Conservation (phyloP, 768 basidiomycete species). For the Pholiota molesta region DNA sequence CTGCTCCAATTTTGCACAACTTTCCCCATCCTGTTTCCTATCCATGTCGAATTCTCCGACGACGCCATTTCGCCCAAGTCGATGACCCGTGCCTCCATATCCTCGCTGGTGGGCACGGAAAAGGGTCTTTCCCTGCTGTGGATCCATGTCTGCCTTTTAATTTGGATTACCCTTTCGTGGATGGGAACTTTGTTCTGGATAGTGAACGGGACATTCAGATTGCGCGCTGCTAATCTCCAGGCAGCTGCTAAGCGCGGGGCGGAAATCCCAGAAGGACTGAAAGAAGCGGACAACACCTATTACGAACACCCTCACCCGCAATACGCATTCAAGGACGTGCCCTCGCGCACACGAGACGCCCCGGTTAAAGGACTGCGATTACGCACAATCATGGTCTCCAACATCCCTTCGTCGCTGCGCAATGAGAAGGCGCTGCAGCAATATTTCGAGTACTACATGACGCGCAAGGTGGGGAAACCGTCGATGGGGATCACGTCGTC, state of each 20-base stretch:
- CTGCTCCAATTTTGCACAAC: constrained; percentile 71
- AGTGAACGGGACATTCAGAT: constrained; percentile 62
- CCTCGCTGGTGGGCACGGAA: constrained; percentile 59
- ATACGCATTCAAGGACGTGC: constrained; percentile 53
- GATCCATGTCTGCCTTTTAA: constrained; percentile 74
- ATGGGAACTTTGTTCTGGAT: constrained; percentile 70
- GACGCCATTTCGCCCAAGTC: constrained; percentile 50
- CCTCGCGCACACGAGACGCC: constrained; percentile 35
- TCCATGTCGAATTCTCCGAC: constrained; percentile 67
- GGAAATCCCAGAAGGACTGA: constrained; percentile 27
- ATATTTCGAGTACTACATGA: constrained; percentile 84
- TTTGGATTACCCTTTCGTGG: constrained; percentile 77
- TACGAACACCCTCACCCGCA: constrained; percentile 70
- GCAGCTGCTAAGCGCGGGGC: constrained; percentile 37
- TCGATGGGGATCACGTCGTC: constrained; percentile 62
- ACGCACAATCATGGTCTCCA: constrained; percentile 84
- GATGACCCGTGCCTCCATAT: constrained; percentile 76
- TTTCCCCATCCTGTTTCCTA: constrained; percentile 68
- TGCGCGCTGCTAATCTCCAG: constrained; percentile 60
- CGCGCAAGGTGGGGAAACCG: constrained; percentile 62
- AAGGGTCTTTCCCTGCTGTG: constrained; percentile 65
- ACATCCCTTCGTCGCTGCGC: constrained; percentile 70
- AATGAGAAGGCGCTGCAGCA: constrained; percentile 79
- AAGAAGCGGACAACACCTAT: constrained; percentile 33
- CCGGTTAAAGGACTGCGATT: constrained; percentile 61